Base-by-base conservation (phyloP, 805 yeast species). In the Cyberlindnera saturnus region DNA sequence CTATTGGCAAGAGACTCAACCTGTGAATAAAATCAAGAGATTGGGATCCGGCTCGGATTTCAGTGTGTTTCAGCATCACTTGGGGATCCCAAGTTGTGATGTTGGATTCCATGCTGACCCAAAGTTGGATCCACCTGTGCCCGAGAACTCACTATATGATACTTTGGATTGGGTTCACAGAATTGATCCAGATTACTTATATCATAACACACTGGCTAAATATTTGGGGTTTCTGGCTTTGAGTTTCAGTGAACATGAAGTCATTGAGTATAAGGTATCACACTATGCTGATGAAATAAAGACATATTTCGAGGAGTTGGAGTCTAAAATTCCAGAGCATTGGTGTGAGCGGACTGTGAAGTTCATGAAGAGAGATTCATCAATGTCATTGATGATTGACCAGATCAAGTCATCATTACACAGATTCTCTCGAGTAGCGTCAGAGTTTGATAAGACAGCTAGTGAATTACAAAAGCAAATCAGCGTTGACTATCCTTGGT, bases 401-500 rank as follows among this genome's bases (percentile, higher is more conserved):
- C 42, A 34, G n/a, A 17, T 46, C 16, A 40, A 45, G 10, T 20
- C 19, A 11, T 19, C 43, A 1, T 20, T 52, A 6, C 41, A 44
- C 5, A 20, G 35, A 13, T 36, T 52, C n/a, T 6, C 9, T 10
- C 30, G 18, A 4, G 33, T 26, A 3, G 18, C 58, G 0, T n/a
- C 18, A 0, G 45, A 50, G 2, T 82, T 75, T 51, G 90, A 85
- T 51, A 54, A 50, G 3, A 70, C 70, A 47, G 70, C 73, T 16
- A 53, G 55, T 4, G 58, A 67, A 2, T 66, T 86, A 23, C 79
- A 77, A 48, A 62, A 64, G 2, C 69, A 73, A 30, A 75, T 81
- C 42, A 62, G 70, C 1, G 65, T 71, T 35, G 97, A 87, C 52
- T 83, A 75, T 53, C 89, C 96, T 1, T 84, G 96, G 89, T 87